Conservation (phyloP, 805 yeast species). For the Sugiyamaella mastotermitis region DNA sequence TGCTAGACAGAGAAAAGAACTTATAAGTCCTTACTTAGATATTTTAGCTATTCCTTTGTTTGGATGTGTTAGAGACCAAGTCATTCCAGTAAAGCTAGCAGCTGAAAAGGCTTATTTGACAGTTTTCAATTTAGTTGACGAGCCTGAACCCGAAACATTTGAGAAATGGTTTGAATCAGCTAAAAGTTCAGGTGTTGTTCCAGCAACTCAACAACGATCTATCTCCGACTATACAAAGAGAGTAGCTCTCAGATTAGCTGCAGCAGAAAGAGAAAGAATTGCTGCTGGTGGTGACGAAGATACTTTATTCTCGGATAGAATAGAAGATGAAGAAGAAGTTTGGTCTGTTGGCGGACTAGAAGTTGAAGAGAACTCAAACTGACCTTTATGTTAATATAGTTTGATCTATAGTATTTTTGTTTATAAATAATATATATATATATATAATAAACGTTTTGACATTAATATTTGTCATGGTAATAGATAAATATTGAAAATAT, state of each 20-base stretch:
- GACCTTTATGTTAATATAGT: no score
- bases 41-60: slow-evolving; percentile 53
- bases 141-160: slow-evolving; percentile 44
- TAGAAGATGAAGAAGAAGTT: slow-evolving; percentile 80
- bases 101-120: slow-evolving; percentile 86
- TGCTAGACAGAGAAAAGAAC: slow-evolving; percentile 51
- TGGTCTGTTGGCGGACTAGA: slow-evolving; percentile 55
- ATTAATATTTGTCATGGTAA: no score
- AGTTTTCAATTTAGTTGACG: slow-evolving; percentile 67
- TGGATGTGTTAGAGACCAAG: slow-evolving; percentile 75
- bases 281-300: slow-evolving; percentile 89
- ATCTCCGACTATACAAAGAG: slow-evolving; percentile 84
- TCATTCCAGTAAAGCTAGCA: slow-evolving; percentile 87
- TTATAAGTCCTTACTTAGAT: slow-evolving; percentile 50
- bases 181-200: slow-evolving; percentile 28
- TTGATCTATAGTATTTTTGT: no score
- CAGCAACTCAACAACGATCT: slow-evolving; percentile 45
- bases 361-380: no score
- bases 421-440: no score
- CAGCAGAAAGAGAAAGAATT: slow-evolving; percentile 79
- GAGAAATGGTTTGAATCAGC: slow-evolving; percentile 52
- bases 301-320: slow-evolving; percentile 73
- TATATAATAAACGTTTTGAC: no score
- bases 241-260: slow-evolving; percentile 82
- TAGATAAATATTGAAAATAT: no score